A percentile compares a stretch with the other conserved stretches of the same genome.
These are phyloP conservation scores for Fusarium hainanense DNA, from an alignment of 2,329 filamentous ascomycete genomes.

Conservation along the genomic window DNA sequence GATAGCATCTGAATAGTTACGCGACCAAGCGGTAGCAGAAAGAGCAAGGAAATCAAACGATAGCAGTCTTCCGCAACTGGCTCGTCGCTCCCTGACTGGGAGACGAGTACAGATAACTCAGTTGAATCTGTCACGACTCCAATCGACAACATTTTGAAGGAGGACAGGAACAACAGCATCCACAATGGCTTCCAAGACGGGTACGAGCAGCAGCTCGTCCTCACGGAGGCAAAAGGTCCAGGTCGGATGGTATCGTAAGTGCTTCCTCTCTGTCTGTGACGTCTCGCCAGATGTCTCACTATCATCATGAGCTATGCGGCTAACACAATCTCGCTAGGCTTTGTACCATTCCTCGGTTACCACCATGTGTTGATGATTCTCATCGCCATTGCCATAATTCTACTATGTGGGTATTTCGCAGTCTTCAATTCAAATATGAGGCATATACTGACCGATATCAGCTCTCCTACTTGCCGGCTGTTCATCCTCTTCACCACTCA, in stretches of 20 bases:
- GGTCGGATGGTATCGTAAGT: constrained; percentile 63
- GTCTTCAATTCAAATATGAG: background rate
- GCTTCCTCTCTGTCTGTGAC: background rate
- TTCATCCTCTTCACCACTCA: constrained; percentile 94
- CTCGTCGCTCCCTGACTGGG: constrained; percentile 42
- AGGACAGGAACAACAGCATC: constrained; percentile 32
- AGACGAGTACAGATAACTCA: constrained; percentile 40
- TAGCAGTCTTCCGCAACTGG: constrained; percentile 25
- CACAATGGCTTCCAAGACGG: constrained; percentile 43
- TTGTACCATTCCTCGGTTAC: constrained; percentile 76
- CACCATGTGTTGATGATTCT: constrained; percentile 97
- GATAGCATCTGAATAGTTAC: constrained; percentile 6
- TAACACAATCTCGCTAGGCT: constrained; percentile 58
- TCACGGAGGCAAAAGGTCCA: constrained; percentile 54
- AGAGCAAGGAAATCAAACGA: constrained; percentile 28
- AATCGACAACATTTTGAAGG: constrained; percentile 20
- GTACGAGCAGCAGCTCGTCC: constrained; percentile 42
- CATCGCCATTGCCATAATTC: constrained; percentile 91
- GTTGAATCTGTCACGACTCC: constrained; percentile 27
- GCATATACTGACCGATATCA: constrained; percentile 51
- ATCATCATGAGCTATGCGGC: constrained; percentile 6
- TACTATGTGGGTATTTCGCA: constrained; percentile 79
- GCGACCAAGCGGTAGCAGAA: constrained; percentile 18
- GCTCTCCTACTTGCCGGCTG: constrained; percentile 94
- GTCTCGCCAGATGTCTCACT: constrained; percentile 32